Conservation (phyloP, 2,329 filamentous ascomycete species). For the Botrytis hyacinthi region DNA sequence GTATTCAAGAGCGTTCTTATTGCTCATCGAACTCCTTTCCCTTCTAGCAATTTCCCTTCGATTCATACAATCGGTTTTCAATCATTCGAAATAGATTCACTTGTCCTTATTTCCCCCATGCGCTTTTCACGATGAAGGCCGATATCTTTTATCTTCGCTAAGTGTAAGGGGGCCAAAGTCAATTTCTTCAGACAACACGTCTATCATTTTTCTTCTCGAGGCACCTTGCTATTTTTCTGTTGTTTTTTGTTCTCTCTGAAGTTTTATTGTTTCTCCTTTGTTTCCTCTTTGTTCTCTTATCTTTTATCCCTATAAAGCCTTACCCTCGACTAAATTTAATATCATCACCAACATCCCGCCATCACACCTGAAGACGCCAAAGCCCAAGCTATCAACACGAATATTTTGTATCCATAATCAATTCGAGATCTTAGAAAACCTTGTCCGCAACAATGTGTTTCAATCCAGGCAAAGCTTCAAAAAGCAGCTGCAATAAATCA, state of each 20-base stretch:
- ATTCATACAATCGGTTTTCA: not conserved
- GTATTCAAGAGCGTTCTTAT: not conserved
- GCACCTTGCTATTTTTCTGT: not conserved
- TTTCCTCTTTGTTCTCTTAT: not conserved
- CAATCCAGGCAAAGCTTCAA: not conserved
- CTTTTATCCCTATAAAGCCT: not conserved
- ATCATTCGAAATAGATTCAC: not conserved
- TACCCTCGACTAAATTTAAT: not conserved
- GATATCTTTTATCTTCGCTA: not conserved
- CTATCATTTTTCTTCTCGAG: not conserved
- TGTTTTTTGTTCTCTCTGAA: not conserved
- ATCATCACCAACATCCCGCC: not conserved
- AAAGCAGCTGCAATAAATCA: not conserved
- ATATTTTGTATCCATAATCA: not conserved
- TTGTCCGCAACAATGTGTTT: not conserved
- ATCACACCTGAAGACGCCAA: not conserved
- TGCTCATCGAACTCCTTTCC: not conserved
- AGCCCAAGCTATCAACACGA: not conserved
- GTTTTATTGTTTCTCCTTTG: not conserved
- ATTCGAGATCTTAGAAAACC: not conserved
- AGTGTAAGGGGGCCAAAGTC: not conserved
- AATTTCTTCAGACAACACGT: not conserved
- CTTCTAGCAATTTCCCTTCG: not conserved
- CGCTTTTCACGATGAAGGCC: not conserved
- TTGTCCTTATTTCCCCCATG: not conserved